Evolutionary conservation across 768 basidiomycete genomes (phyloP), one percentile per base, ranked within the genome.

Genomic region (Rhizopogon vulgaris): DNA sequence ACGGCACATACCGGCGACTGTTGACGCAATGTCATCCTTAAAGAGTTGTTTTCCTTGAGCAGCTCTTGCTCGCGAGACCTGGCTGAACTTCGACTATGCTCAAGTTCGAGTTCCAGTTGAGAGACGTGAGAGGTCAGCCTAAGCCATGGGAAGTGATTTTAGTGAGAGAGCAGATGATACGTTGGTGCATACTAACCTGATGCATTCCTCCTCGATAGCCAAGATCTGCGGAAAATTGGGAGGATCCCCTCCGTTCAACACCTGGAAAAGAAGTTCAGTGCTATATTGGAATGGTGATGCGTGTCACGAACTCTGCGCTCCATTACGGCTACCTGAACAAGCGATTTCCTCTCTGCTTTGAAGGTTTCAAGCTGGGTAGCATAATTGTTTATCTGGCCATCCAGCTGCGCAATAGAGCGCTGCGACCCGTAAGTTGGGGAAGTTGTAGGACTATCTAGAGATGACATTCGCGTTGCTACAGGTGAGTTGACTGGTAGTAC

Each of bases 311-410:
- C 66, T 55, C 62, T 64, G 55, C 54, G 58, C 22, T 59, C 58
- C 40, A 51, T 58, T 18, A 59, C 57, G 12, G 58, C 46, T 10
- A 57, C 50, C 39, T 64, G 62, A 22, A 66, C 52, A 4, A 73
- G 53, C 1, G 56, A 57, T 10, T 63, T 59, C 38, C 73, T 63
- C 52, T 79, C 78, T 11, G 63, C 53, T 34, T 60, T 63, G 32
- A 77, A 71, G 2, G 61, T 63, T 12, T 75, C 70, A 24, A 75
- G 62, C 40, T 68, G 66, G 10, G 62, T 45, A 5, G 66, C 65
- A 42, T 78, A 60, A 0, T 56, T 57, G 8, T 56, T 62, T 41
- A 79, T 68, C 38, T 76, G 70, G 27, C 60, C 58, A 41, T 73
- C 68, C 15, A 78, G 61, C 27, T 65, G 65, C 3, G 55, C 58